phyloP scores from a whole-genome alignment of 371 early-diverging fungal species.

The Saksenaea vasiformis region DNA sequence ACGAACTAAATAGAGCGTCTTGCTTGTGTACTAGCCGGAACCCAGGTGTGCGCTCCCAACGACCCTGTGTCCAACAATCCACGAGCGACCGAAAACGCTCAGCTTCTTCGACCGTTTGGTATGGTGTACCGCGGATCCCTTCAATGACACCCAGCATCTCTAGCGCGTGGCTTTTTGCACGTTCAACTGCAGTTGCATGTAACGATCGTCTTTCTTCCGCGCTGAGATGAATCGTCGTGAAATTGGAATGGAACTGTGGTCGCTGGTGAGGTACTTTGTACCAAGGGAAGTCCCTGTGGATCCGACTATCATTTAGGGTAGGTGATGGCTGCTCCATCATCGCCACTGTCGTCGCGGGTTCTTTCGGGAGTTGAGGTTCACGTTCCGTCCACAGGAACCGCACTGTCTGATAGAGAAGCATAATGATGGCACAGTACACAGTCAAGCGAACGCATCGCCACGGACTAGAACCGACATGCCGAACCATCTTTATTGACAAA shows the following conservation, averaged over 20 bases:
- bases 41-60: slow-evolving; percentile 7
- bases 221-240: background rate
- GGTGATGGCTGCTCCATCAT: background rate
- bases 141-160: background rate
- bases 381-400: background rate
- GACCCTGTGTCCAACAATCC: slow-evolving; percentile 23
- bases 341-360: background rate
- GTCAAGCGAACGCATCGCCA: background rate
- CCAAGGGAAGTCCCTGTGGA: slow-evolving; percentile 25
- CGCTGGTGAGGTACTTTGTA: slow-evolving; percentile 4
- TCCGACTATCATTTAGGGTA: background rate
- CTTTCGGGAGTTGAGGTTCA: background rate
- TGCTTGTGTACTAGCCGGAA: slow-evolving; percentile 30
- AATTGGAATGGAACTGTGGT: background rate
- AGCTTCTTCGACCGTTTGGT: slow-evolving; percentile 1
- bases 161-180: background rate
- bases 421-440: background rate
- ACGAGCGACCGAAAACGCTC: slow-evolving; percentile 8
- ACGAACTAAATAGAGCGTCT: slow-evolving; percentile 44
- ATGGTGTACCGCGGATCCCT: slow-evolving; percentile 17
- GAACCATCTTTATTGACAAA: background rate
- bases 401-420: background rate
- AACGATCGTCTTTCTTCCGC: background rate
- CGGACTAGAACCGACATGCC: background rate
- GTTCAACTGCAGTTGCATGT: background rate